Percentiles rank a stretch among this genome's conserved stretches.
These are phyloP conservation scores for Bondarzewia mesenterica DNA, from an alignment of 1,284 basidiomycete species.

Conservation along the genomic window DNA sequence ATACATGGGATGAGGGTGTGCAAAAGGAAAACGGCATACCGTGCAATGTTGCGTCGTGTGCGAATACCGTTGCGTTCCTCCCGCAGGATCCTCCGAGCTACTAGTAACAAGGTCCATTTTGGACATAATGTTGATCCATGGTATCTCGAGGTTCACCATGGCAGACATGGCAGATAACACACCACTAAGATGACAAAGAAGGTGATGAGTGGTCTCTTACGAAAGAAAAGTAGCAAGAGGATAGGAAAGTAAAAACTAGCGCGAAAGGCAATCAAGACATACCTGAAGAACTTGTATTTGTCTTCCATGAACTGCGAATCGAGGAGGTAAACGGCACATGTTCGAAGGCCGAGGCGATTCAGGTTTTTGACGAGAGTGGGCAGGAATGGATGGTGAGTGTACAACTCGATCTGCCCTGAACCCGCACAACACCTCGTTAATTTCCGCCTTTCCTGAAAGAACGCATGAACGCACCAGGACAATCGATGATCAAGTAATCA, in stretches of 20 bases:
- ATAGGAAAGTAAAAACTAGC: background rate
- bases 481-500: constrained; percentile 97
- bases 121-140: constrained; percentile 96
- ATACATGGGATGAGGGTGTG: background rate
- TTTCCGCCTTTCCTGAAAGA: background rate
- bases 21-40: constrained; percentile 42
- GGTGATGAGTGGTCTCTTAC: background rate
- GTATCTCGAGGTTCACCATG: constrained; percentile 96
- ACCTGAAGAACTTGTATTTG: constrained; percentile 96
- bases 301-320: constrained; percentile 99
- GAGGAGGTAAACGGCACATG: constrained; percentile 84
- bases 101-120: constrained; percentile 96
- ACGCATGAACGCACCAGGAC: constrained; percentile 61
- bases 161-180: constrained; percentile 97
- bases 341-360: constrained; percentile 66
- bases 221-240: background rate
- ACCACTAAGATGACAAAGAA: constrained; percentile 47
- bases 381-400: constrained; percentile 96
- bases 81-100: constrained; percentile 52
- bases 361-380: constrained; percentile 78
- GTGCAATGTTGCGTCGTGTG: constrained; percentile 68
- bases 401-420: constrained; percentile 94
- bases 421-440: background rate
- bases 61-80: constrained; percentile 67
- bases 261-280: constrained; percentile 10